Evolutionary conservation across 768 basidiomycete genomes (phyloP).

Genomic region (Lactarius indigo): DNA sequence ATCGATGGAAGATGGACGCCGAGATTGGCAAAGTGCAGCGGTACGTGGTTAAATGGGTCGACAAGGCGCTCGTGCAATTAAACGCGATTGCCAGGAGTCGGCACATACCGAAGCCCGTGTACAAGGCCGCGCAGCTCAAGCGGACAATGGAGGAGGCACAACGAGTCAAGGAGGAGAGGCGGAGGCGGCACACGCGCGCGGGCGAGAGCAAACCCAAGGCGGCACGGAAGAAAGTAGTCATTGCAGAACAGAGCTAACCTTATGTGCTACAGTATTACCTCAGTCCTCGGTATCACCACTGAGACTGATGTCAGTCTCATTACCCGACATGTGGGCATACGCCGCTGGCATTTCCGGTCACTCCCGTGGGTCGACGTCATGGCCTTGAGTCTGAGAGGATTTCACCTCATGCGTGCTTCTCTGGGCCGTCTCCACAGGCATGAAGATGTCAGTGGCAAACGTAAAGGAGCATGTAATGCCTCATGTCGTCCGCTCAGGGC

Average conservation of each 20-base stretch:
- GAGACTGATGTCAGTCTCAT: not conserved
- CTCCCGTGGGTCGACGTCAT: not conserved
- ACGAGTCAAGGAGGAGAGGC: conserved; percentile 89
- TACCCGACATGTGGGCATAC: not conserved
- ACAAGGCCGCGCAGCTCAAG: conserved; percentile 85
- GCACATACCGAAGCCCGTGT: conserved; percentile 87
- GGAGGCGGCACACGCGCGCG: conserved; percentile 83
- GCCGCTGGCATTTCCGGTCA: not conserved
- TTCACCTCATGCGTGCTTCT: not conserved
- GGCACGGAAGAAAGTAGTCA: conserved; percentile 84
- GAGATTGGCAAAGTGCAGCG: conserved; percentile 80
- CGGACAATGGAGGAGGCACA: conserved; percentile 87
- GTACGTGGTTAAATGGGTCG: conserved; percentile 40
- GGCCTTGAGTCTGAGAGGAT: not conserved
- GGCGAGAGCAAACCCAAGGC: conserved; percentile 87
- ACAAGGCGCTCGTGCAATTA: conserved; percentile 2
- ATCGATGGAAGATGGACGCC: conserved; percentile 83
- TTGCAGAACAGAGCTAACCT: conserved; percentile 66
- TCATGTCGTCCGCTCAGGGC: not conserved
- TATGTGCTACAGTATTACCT: not conserved
- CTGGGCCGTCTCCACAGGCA: not conserved
- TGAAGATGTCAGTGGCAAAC: not conserved
- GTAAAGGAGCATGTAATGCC: not conserved
- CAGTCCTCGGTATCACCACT: not conserved
- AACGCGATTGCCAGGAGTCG: conserved; percentile 48